These are phyloP conservation scores for Colletotrichum spaethianum DNA, from an alignment of 2,329 filamentous ascomycete species.

Conservation along the genomic window DNA sequence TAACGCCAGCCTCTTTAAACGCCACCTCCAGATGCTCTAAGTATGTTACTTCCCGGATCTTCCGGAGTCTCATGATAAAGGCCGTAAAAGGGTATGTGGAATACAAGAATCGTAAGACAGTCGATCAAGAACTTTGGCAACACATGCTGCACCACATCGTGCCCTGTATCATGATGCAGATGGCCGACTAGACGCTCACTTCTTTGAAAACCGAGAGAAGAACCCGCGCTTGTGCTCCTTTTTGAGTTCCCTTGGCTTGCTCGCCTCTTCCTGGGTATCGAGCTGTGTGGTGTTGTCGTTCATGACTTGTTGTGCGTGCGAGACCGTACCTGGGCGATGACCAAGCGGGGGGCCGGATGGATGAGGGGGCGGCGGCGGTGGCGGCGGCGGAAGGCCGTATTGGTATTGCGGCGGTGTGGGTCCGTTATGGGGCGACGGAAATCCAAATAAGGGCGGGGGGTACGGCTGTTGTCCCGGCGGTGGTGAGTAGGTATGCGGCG, in stretches of 20 bases:
- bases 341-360: slow-evolving; percentile 3
- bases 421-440: neutral
- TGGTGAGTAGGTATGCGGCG: slow-evolving; percentile 39
- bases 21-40: slow-evolving; percentile 7
- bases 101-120: neutral
- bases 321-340: slow-evolving; percentile 57
- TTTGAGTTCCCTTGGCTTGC: slow-evolving; percentile 36
- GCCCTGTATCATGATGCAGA: neutral
- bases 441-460: neutral
- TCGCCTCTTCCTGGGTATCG: slow-evolving; percentile 55
- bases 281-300: slow-evolving; percentile 67
- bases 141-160: neutral
- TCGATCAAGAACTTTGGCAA: neutral
- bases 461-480: neutral
- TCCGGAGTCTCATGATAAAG: neutral
- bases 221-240: slow-evolving; percentile 27
- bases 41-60: neutral
- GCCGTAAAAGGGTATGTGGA: slow-evolving; percentile 14
- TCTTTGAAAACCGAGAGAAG: slow-evolving; percentile 18
- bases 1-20: neutral
- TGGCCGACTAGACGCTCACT: neutral
- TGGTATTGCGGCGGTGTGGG: slow-evolving; percentile 7
- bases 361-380: slow-evolving; percentile 10
- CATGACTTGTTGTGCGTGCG: slow-evolving; percentile 67
- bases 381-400: neutral